phyloP scores from a whole-genome alignment of 176 grass and related monocot species.

The Secale cereale region DNA sequence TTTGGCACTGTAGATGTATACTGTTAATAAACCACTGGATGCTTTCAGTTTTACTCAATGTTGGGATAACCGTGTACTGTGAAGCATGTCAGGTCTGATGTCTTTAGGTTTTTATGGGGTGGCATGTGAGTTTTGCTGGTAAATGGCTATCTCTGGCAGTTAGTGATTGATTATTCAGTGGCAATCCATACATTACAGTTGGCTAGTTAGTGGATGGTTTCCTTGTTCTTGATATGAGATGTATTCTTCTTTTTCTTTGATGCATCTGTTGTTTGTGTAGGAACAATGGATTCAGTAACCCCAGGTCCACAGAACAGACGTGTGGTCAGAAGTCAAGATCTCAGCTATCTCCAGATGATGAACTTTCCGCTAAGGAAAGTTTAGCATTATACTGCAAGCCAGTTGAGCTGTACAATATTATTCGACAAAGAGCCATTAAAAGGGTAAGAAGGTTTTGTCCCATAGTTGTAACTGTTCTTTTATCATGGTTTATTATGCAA shows the following conservation, averaged over 20 bases:
- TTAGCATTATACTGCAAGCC: constrained; percentile 60
- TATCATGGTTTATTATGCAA: constrained; percentile 14
- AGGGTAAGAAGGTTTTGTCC: constrained; percentile 49
- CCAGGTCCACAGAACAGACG: constrained; percentile 54
- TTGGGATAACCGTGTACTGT: neutral
- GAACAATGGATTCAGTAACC: constrained; percentile 44
- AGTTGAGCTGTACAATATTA: constrained; percentile 57
- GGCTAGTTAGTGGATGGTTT: constrained; percentile 3
- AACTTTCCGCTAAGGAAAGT: constrained; percentile 60
- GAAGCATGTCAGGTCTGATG: neutral
- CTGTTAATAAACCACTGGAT: constrained; percentile 4
- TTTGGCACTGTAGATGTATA: neutral
- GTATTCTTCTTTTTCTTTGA: constrained; percentile 15
- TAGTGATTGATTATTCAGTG: neutral
- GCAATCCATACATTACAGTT: neutral
- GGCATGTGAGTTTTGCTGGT: neutral
- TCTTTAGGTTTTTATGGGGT: neutral
- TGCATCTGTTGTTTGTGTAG: constrained; percentile 24
- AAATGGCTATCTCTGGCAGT: neutral
- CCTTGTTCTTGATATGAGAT: neutral
- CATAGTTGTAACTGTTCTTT: neutral
- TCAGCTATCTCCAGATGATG: constrained; percentile 45
- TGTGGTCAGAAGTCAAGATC: constrained; percentile 50
- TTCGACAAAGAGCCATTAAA: constrained; percentile 49
- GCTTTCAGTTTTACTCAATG: neutral